Evolutionary conservation across 2,329 filamentous ascomycete species (phyloP).

Genomic region (Ceratocystis papillata): DNA sequence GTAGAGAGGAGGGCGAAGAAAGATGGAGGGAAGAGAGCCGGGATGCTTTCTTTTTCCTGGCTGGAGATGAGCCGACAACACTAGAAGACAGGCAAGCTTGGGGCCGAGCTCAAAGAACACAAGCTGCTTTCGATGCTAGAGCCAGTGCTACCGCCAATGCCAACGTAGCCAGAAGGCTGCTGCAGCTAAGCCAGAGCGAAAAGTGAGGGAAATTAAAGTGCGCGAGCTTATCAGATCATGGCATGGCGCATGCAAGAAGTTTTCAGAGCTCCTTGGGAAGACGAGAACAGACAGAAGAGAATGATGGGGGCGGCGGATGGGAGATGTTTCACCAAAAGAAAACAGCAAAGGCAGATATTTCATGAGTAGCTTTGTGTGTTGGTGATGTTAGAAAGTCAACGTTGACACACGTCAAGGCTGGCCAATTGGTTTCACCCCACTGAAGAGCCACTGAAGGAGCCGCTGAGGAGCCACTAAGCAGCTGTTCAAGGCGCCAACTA

Average conservation of each 20-base stretch:
- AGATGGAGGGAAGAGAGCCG: not conserved
- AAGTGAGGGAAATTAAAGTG: slow-evolving; percentile 4
- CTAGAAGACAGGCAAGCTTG: not conserved
- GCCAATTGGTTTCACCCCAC: too few relatives aligned
- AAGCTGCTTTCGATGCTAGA: not conserved
- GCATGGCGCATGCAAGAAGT: not conserved
- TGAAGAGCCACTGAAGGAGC: too few relatives aligned
- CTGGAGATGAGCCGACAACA: not conserved
- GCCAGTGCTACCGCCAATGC: not conserved
- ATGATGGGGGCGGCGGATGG: not conserved
- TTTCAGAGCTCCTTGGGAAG: not conserved
- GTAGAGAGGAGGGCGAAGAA: not conserved
- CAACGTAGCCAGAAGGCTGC: slow-evolving; percentile 9
- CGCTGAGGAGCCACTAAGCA: too few relatives aligned
- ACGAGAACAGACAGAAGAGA: not conserved
- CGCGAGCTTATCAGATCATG: not conserved
- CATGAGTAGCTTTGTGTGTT: not conserved
- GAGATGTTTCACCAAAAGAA: not conserved
- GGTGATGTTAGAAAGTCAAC: not conserved
- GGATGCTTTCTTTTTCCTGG: not conserved
- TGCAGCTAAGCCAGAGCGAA: not conserved
- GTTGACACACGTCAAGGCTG: too few relatives aligned
- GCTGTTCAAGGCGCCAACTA: not conserved
- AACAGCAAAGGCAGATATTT: not conserved
- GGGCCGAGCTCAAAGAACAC: not conserved